These are phyloP conservation scores for Pelargonium fulgidum DNA, from an alignment of 441 rosid species.

Conservation along the genomic window DNA sequence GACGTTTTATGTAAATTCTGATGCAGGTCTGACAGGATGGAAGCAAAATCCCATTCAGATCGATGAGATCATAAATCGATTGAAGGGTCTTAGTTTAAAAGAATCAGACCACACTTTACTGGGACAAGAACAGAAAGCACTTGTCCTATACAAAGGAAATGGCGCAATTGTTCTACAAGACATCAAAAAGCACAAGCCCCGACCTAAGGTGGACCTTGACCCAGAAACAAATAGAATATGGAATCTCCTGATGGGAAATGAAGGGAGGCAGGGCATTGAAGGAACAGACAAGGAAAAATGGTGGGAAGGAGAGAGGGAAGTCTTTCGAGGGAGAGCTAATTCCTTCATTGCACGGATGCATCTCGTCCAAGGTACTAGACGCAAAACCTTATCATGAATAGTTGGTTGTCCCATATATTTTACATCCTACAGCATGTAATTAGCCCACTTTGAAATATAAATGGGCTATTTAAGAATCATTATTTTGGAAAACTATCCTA, in stretches of 20 bases:
- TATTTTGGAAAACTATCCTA: not conserved
- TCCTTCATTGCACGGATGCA: constrained; percentile 97
- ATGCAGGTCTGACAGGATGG: constrained; percentile 36
- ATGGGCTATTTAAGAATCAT: no score
- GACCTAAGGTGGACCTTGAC: constrained; percentile 91
- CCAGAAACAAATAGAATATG: constrained; percentile 78
- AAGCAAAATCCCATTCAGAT: constrained; percentile 26
- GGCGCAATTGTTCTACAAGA: constrained; percentile 53
- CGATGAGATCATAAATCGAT: constrained; percentile 40
- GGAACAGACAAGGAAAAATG: constrained; percentile 48
- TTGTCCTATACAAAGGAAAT: constrained; percentile 46
- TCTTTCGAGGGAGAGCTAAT: constrained; percentile 72
- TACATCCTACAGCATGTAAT: not conserved
- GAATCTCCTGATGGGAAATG: constrained; percentile 82
- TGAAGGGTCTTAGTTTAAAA: constrained; percentile 43
- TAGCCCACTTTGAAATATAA: not conserved
- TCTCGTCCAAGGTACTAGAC: constrained; percentile 77
- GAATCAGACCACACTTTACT: constrained; percentile 23
- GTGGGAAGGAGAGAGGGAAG: constrained; percentile 89
- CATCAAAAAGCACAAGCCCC: constrained; percentile 50
- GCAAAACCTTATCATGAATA: constrained; percentile 16
- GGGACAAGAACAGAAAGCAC: constrained; percentile 42
- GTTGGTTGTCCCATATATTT: constrained; percentile 9
- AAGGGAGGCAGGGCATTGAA: constrained; percentile 42
- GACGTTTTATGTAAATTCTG: constrained; percentile 23